Base-by-base conservation (phyloP, 1,139 yeast species). In the Scheffersomyces parashehatae region DNA sequence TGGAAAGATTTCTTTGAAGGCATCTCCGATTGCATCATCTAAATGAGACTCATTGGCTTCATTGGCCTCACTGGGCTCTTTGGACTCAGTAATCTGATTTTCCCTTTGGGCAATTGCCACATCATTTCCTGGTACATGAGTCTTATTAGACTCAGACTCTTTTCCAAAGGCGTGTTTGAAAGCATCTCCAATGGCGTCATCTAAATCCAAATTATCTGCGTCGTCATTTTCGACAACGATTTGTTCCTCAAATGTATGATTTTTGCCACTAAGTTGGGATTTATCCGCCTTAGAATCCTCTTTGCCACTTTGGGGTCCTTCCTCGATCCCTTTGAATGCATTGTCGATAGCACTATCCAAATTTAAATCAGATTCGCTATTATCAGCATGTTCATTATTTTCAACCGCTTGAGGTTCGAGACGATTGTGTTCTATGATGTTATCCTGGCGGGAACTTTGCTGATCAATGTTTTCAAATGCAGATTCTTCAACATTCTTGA, bases 1-100 rank as follows among this genome's bases (percentile, higher is more conserved):
- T 7, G 24, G 24, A 11, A 44, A 29, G 28, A 56, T 44, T 35
- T 46, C 50, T 9, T 50, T 54, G 42, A 61, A 58, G 2, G 67
- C 66, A 42, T 58, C 51, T 3, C 64, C 66, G 12, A 62, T 63
- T 7, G 64, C 66, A 32, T 55, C 61, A 24, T 60, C 56, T 10
- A 62, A 43, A 24, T 53, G 56, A 28, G 52, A 46, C 24, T 44
- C 51, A 20, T 38, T 36, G 11, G 45, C 52, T n/a, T 50, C 47
- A 20, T 1, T 36, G 11, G 45, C 52, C 12, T 50, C 47, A 20
- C 3, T 20, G 7, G 5, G 26, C 8, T 45, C 48, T 16, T 37
- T 38, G 11, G 24, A 43, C 20, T 36, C 40, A 5, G 10, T 28
- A 14, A 15, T 12, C 37, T 4, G 8, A 30, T 11, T 9, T 11